Base-by-base conservation (phyloP, 2,329 filamentous ascomycete genomes). In the Colletotrichum sp. region DNA sequence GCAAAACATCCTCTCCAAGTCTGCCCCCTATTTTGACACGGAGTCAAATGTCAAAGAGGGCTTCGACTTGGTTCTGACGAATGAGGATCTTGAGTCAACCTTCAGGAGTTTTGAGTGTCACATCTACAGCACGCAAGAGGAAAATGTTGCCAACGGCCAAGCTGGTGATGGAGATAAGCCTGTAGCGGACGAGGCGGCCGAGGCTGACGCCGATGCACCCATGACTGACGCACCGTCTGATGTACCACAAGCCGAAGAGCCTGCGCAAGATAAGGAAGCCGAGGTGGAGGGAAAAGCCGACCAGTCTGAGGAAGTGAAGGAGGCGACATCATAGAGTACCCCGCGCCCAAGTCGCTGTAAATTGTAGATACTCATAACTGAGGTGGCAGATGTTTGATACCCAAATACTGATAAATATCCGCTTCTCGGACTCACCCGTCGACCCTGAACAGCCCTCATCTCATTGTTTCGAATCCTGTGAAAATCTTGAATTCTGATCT, bases 21-120 rank as follows among this genome's bases (percentile, higher is more conserved):
- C 79, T 3, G 52, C 78, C 13, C 62, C 77, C 9, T 80, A 81
- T 30, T 66, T 81, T 8, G 81, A 84, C n/a, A 80, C 79, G 13
- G 73, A 71, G 7, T 68, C 72, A 12, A 76, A 24, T n/a, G 26
- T 65, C 13, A 67, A 69, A 32, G 71, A 65, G 18, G 76, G 66
- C 2, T 78, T 73, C 21, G 77, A 78, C 34, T n/a, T 76, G 49
- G 67, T 78, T n/a, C 34, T 78, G 5, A 69, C 59, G 30, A 78
- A 76, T 24, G 62, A 77, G n/a, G 78, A 77, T n/a, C 55, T 77
- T 13, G 74, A 78, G 26, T 21, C 69, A 12, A 60, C 69, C 18
- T 72, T 69, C 34, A 75, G 65, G 49, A 52, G 34, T n/a, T 28
- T 78, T n/a, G 74, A 75, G 21, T 62, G n/a, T 5, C 60, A 69